These are phyloP conservation scores for Astrothelium macrocarpum DNA, from an alignment of 495 filamentous ascomycete genomes.

Conservation along the genomic window DNA sequence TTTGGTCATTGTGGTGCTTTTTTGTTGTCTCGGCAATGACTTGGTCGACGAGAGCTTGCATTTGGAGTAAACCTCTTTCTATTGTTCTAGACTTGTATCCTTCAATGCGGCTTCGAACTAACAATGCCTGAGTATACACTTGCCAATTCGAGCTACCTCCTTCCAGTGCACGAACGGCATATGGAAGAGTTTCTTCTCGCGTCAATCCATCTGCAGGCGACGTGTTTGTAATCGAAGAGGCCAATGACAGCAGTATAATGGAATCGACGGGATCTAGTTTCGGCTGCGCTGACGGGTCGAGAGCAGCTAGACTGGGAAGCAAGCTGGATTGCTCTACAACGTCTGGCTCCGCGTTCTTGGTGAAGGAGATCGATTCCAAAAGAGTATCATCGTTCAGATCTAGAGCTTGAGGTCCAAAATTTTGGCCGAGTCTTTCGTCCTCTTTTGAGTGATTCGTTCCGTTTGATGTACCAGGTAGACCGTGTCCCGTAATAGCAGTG, in stretches of 20 bases:
- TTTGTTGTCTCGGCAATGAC: slow-evolving; percentile 73
- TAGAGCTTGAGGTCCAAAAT: slow-evolving; percentile 50
- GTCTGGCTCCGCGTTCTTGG: slow-evolving; percentile 33
- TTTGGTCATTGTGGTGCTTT: background rate
- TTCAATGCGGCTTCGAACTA: slow-evolving; percentile 83
- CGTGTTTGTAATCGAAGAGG: slow-evolving; percentile 79
- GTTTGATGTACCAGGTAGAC: background rate
- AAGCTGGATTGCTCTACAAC: slow-evolving; percentile 46
- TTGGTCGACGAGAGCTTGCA: slow-evolving; percentile 94
- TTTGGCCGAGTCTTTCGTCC: background rate
- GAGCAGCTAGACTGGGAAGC: slow-evolving; percentile 45
- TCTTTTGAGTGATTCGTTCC: background rate
- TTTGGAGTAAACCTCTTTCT: slow-evolving; percentile 81
- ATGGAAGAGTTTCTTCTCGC: slow-evolving; percentile 84
- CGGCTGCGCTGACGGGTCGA: slow-evolving; percentile 75
- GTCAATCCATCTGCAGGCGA: slow-evolving; percentile 76
- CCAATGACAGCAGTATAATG: slow-evolving; percentile 72
- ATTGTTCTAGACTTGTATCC: slow-evolving; percentile 73
- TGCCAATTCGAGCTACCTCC: slow-evolving; percentile 96
- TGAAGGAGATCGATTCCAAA: slow-evolving; percentile 75
- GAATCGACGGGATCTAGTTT: slow-evolving; percentile 72
- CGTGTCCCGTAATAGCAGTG: background rate
- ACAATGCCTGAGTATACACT: slow-evolving; percentile 84
- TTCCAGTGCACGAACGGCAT: slow-evolving; percentile 75
- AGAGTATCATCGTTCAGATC: slow-evolving; percentile 88